phyloP scores from a whole-genome alignment of 1,139 yeast genomes.

The Nakaseomyces uthaithaninus region DNA sequence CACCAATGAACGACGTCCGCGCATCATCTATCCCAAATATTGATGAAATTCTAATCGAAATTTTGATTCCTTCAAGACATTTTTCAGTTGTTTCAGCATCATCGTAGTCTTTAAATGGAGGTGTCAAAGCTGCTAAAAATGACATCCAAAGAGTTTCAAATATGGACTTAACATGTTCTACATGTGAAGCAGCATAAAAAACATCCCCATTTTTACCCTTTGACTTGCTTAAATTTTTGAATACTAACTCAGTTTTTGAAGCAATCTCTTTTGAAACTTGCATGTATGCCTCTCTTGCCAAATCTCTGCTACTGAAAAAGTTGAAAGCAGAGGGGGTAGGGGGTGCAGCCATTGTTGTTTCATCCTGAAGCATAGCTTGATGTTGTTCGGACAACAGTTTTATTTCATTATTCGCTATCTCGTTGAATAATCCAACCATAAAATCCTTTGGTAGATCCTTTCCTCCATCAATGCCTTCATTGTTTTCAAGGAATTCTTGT shows the following conservation, averaged over 20 bases:
- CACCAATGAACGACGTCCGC: conserved; percentile 80
- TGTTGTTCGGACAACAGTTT: conserved; percentile 90
- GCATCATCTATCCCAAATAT: conserved; percentile 80
- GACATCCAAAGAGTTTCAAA: conserved; percentile 98
- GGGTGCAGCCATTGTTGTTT: conserved; percentile 37
- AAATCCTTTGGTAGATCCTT: conserved; percentile 72
- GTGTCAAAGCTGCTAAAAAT: conserved; percentile 84
- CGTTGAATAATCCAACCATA: conserved; percentile 60
- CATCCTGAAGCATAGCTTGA: conserved; percentile 75
- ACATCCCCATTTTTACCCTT: conserved; percentile 31
- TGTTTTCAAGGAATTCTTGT: conserved; percentile 78
- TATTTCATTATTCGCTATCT: conserved; percentile 76
- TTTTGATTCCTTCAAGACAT: conserved; percentile 77
- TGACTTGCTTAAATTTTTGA: conserved; percentile 56
- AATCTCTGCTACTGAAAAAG: conserved; percentile 67
- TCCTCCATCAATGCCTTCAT: conserved; percentile 90
- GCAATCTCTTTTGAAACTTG: conserved; percentile 92
- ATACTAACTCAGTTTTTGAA: conserved; percentile 76
- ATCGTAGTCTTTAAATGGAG: conserved; percentile 84
- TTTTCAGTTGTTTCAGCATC: conserved; percentile 63
- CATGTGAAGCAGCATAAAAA: conserved; percentile 57
- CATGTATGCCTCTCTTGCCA: conserved; percentile 76
- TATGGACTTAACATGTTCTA: conserved; percentile 86
- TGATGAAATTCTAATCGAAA: conserved; percentile 77
- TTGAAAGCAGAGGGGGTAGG: conserved; percentile 43